Conservation (phyloP, 805 yeast species). For the Starmera amethionina region DNA sequence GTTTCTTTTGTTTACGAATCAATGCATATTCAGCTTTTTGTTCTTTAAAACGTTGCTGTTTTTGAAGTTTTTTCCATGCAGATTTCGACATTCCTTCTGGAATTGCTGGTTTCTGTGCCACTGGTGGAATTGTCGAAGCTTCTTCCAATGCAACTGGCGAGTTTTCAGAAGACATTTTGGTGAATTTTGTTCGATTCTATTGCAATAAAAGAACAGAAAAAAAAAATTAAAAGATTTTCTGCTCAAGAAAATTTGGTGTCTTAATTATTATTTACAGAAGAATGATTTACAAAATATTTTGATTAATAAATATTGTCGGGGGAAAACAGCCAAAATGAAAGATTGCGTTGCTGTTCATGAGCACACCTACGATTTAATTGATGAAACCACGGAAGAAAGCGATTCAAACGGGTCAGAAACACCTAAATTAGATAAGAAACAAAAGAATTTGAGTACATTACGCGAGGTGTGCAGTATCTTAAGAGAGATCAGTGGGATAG, state of each 20-base stretch:
- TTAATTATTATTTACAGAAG: neutral
- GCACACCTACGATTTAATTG: neutral
- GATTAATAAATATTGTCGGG: no score
- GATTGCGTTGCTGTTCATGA: no score
- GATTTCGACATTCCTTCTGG: constrained; percentile 87
- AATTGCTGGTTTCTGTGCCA: constrained; percentile 19
- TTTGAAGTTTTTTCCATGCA: constrained; percentile 72
- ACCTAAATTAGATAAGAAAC: neutral
- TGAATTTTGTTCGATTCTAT: no score
- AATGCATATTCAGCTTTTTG: constrained; percentile 51
- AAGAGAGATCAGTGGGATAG: neutral
- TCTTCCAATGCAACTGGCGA: neutral
- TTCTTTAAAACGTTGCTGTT: constrained; percentile 48
- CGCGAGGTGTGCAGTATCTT: neutral
- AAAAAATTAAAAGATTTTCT: no score
- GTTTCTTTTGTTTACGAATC: constrained; percentile 45
- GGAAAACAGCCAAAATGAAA: no score
- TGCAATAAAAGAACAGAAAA: no score
- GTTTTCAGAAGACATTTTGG: no score
- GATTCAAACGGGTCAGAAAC: neutral
- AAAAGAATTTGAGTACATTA: neutral
- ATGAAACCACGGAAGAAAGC: neutral
- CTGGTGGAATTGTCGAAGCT: neutral
- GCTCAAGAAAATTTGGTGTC: neutral
- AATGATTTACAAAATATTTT: no score